Evolutionary conservation across 148 eudicot species (phyloP).

Genomic region (Suaeda aralocaspica): DNA sequence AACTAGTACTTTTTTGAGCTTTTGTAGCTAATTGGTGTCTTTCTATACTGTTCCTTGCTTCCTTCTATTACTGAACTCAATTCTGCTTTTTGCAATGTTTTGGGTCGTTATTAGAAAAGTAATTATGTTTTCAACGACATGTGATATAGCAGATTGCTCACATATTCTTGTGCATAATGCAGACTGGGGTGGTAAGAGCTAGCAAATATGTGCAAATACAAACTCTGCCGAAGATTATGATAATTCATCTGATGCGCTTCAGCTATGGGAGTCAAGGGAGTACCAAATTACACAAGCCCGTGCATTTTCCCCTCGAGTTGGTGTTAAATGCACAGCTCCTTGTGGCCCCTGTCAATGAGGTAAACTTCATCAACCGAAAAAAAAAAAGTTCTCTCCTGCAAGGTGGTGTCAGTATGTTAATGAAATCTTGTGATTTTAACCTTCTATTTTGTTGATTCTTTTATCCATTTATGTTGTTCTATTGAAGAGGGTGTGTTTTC

Average conservation of each 20-base stretch:
- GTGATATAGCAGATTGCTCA: neutral
- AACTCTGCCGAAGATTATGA: slow-evolving; percentile 76
- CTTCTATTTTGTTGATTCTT: too few species aligned
- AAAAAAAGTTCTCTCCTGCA: neutral
- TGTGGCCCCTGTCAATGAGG: slow-evolving; percentile 64
- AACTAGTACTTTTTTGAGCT: neutral
- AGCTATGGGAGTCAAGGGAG: slow-evolving; percentile 88
- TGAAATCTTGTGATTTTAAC: too few species aligned
- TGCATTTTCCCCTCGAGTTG: slow-evolving; percentile 77
- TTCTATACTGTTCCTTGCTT: neutral
- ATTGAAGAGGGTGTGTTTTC: too few species aligned
- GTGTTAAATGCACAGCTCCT: slow-evolving; percentile 71
- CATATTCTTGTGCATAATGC: slow-evolving; percentile 16
- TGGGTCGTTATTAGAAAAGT: neutral
- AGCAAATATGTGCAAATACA: slow-evolving; percentile 76
- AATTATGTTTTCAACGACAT: neutral
- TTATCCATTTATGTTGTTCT: too few species aligned
- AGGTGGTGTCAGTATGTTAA: too few species aligned
- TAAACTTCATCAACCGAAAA: slow-evolving; percentile 22
- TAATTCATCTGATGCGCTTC: slow-evolving; percentile 93
- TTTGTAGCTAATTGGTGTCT: too few species aligned
- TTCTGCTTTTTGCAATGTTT: neutral
- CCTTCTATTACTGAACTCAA: neutral
- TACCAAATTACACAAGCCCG: slow-evolving; percentile 75
- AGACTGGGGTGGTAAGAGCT: slow-evolving; percentile 86